Evolutionary conservation across 345 rosid species (phyloP), one percentile per base, ranked within the genome.

Genomic region (Iberis pinnata): DNA sequence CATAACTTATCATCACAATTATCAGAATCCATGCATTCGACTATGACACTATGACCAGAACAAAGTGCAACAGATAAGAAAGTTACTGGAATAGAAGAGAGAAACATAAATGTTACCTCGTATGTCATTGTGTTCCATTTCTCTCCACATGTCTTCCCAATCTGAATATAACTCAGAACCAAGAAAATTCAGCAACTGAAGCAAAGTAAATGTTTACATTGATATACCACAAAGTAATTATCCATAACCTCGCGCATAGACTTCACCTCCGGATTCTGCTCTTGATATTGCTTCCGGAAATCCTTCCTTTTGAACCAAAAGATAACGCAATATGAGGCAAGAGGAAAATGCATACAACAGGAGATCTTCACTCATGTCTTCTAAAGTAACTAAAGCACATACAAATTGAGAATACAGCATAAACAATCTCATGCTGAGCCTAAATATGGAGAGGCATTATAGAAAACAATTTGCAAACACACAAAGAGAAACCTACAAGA

Each of bases 111-210:
- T 31, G 12, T n/a, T 52, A 74, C 98, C 84, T 90, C 93, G 17
- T 76, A 84, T 2, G 79, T 75, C 95, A 90, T 84, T 5, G 79
- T 75, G 64, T 82, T 87, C 98, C 98, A 90, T 76, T 82, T 87
- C 72, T 80, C 96, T 60, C 98, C 96, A 69, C 96, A 82, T 57
- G 95, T 88, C 82, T 84, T 87, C 15, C 98, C 96, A 76, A 90
- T 74, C 98, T 87, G 61, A 39, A 69, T 49, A 51, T 11, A 47
- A 55, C 5, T 7, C 19, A 61, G 43, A 49, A 56, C 2, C 43
- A 31, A 20, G 12, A 17, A 35, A 46, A 29, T 35, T 70, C 52
- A 65, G 49, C 51, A 32, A 33, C 27, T 17, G 32, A 39, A 39
- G 3, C 31, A 36, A 38, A 37, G 43, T 51, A 27, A 25, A 49